Base-by-base conservation (phyloP, 2,329 filamentous ascomycete genomes). In the Hortaea sp. region DNA sequence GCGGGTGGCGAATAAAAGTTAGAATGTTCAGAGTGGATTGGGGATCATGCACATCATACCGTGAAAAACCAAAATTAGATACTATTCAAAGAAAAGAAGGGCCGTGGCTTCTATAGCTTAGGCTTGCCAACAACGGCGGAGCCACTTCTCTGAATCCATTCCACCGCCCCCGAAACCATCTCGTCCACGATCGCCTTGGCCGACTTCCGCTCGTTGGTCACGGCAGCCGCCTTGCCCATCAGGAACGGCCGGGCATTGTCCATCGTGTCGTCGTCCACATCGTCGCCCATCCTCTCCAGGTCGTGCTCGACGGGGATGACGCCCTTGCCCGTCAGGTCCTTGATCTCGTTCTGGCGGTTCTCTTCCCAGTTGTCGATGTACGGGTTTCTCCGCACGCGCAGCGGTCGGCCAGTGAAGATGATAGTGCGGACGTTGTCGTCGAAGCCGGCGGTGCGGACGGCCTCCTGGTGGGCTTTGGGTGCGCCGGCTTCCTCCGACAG, bases 341-440 rank as follows among this genome's bases (percentile, higher is more conserved):
- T 94, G 69, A 98, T 95, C 76, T 98, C 92, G 35, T 78, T 72
- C 56, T 77, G 74, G 57, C 92, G 85, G 75, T 97, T 92, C 61
- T 84, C 83, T 73, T 98, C 90, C 92, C 92, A 98, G 76, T 95
- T 86, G 63, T 80, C 68, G 63, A 98, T 97, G 70, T 98, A 98
- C 5, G 84, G 69, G 74, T 97, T 98, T 65, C 79, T 92, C 66
- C 89, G 84, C 49, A 98, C 92, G 57, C 92, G 87, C 64, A 98
- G 76, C 32, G 92, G 92, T 48, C 92, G 86, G 46, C 92, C 92
- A 47, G 92, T 98, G 78, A 97, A 98, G 73, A 98, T 98, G 68
- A 97, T 87, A 42, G 92, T 98, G 65, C 88, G 85, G 66, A 97
- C 74, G 63, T 94, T 98, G 71, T 98, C 92, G 69, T 97, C 88